Evolutionary conservation across 2,329 filamentous ascomycete species (phyloP).

Genomic region (Geosmithia putterillii): DNA sequence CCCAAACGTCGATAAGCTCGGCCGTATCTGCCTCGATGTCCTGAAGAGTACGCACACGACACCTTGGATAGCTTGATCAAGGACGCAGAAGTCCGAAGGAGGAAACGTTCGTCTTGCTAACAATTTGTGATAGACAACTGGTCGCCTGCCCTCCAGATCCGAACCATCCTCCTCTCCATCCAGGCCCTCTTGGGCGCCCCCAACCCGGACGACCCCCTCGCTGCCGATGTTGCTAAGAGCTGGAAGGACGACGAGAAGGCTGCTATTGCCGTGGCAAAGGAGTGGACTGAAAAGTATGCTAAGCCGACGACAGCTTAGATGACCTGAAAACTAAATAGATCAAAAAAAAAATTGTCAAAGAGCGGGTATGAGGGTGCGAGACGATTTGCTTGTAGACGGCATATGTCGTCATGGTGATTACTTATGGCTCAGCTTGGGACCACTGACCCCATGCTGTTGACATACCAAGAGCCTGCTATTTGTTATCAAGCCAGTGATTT

Average conservation of each 20-base stretch:
- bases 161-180: slow-evolving; percentile 96
- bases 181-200: slow-evolving; percentile 92
- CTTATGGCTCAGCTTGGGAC: no score
- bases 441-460: no score
- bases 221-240: slow-evolving; percentile 91
- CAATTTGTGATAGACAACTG: slow-evolving; percentile 63
- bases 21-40: slow-evolving; percentile 93
- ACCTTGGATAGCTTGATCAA: background rate
- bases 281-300: slow-evolving; percentile 84
- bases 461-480: no score
- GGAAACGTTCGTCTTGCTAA: slow-evolving; percentile 5
- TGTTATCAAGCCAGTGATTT: no score
- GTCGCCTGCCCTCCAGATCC: slow-evolving; percentile 95
- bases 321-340: slow-evolving; percentile 2
- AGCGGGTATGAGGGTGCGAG: no score
- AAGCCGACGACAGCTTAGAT: slow-evolving; percentile 25
- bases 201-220: slow-evolving; percentile 96
- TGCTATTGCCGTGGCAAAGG: slow-evolving; percentile 81
- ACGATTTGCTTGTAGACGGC: no score
- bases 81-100: background rate
- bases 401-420: no score
- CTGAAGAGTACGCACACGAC: slow-evolving; percentile 65
- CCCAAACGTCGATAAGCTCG: slow-evolving; percentile 95
- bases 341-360: background rate
- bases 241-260: slow-evolving; percentile 96